Evolutionary conservation across 305 asterid genomes (phyloP), one percentile per base, ranked within the genome.

Genomic region (Plantago coronopus): DNA sequence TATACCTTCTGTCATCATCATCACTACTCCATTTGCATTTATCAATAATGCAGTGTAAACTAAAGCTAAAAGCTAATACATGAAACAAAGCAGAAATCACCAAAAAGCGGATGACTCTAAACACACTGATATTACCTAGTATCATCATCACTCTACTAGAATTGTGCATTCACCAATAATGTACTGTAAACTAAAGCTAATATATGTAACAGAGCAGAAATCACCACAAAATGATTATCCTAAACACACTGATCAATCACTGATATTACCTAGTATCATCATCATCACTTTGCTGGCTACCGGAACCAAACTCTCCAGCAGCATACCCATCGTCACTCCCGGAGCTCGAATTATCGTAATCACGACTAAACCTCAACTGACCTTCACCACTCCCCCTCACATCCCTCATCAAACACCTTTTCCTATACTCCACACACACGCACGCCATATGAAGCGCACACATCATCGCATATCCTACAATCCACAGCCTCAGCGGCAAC

Each of bases 401-500:
- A 73, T 69, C 68, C 37, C 59, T 72, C 66, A 53, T 77, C 75
- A 50, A 75, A 61, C 70, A 62, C 74, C 97, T 71, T 81, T 69
- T 78, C 72, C 48, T 76, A 70, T 71, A 87, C 84, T 85, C 97
- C 58, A 77, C 72, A 58, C 78, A 79, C 8, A 89, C 97, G 61
- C 97, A 87, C 49, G 54, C 85, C 75, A 79, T 83, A 31, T 87
- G 97, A 25, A 89, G 83, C 68, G 74, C 54, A 65, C 97, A 89
- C 84, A 87, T 95, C 27, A 79, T 48, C 19, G 79, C 88, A 47
- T 89, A 89, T 12, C 95, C 97, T 10, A 79, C 70, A 57, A 83
- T 72, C 97, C 97, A 89, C 13, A 78, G 77, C 85, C 95, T 80
- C 65, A 89, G 59, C 45, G 95, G 93, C 86, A 74, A 72, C 54